Base-by-base conservation (phyloP, 192 early-diverging fungal genomes). In the Allomyces javanicus region DNA sequence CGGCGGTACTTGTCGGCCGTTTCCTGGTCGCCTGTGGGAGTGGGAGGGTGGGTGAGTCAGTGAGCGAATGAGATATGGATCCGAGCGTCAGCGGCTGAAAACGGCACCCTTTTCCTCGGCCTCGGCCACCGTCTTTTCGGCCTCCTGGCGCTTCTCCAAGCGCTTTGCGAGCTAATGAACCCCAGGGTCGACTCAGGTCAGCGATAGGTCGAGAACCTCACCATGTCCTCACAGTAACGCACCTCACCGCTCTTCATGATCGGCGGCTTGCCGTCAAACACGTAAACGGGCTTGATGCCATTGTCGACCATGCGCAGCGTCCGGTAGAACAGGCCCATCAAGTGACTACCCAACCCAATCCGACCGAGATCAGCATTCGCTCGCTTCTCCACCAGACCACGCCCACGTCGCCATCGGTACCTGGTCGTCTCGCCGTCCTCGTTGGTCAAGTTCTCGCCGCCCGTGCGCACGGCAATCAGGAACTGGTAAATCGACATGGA, bases 401-500 rank as follows among this genome's bases (percentile, higher is more conserved):
- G 0, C 9, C 27, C 66, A 6, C 24, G 24, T 65, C n/a, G 24
- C 1, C 33, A 50, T 23, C n/a, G 19, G 43, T 75, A 85, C 86
- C 83, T 89, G 22, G 96, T 99, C 0, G 92, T 93, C 68, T 92
- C 90, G 61, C 96, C 96, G 5, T 81, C 79, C 67, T 90, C 88
- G 65, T 90, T 92, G 14, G 86, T 87, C 61, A 99, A 78, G 68
- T 91, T 85, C 76, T 89, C 83, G 1, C 96, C 96, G 66, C 96
- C 94, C 24, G 78, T 75, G 26, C 96, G 83, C 50, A 99, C 94
- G 11, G 94, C 96, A 63, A 99, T 90, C 72, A 99, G 84, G 77
- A 99, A 99, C 79, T 99, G 96, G 73, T 99, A 99, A 62, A 99
- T 87, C 61, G 88, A 87, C 84, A 93, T 99, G 17, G 93, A 96